A percentile compares a stretch with the other conserved stretches of the same genome.
These are phyloP conservation scores for Penicillium ochrochloron DNA, from an alignment of 495 filamentous ascomycete species.

Conservation along the genomic window DNA sequence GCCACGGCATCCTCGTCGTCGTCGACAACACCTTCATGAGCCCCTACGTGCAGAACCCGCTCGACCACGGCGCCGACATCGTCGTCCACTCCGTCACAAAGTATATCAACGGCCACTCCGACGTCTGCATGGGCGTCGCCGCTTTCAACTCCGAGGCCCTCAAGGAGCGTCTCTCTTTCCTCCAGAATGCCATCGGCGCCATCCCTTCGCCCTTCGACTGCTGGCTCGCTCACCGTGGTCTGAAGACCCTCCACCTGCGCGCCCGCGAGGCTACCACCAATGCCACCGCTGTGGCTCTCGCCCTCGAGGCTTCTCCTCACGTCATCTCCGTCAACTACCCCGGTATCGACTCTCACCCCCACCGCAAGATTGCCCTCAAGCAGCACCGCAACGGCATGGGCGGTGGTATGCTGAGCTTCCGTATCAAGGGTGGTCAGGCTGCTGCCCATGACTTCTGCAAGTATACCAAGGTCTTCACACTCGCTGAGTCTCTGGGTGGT, in stretches of 20 bases:
- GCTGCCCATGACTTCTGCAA: constrained; percentile 94
- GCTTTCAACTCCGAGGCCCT: constrained; percentile 90
- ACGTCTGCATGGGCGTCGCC: constrained; percentile 97
- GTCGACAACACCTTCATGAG: constrained; percentile 99
- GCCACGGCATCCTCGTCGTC: constrained; percentile 89
- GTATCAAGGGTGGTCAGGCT: constrained; percentile 83
- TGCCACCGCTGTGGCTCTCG: constrained; percentile 74
- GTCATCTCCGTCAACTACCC: constrained; percentile 94
- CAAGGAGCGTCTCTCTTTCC: constrained; percentile 77
- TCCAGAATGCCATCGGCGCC: constrained; percentile 97
- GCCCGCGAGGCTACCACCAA: constrained; percentile 83
- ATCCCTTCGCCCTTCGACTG: constrained; percentile 94
- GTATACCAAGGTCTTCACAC: constrained; percentile 83
- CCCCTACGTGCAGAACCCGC: constrained; percentile 94
- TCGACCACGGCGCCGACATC: constrained; percentile 94
- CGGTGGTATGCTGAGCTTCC: constrained; percentile 97
- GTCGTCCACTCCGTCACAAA: constrained; percentile 99
- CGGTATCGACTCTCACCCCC: constrained; percentile 82
- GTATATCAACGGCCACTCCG: constrained; percentile 97
- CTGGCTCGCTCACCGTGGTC: constrained; percentile 97
- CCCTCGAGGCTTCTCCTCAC: constrained; percentile 78
- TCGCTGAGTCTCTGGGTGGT: constrained; percentile 92
- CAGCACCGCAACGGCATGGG: constrained; percentile 96
- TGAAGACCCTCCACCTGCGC: constrained; percentile 95
- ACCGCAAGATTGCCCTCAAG: constrained; percentile 79